phyloP scores from a whole-genome alignment of 1,284 basidiomycete species.

The Puccinia polysora region DNA sequence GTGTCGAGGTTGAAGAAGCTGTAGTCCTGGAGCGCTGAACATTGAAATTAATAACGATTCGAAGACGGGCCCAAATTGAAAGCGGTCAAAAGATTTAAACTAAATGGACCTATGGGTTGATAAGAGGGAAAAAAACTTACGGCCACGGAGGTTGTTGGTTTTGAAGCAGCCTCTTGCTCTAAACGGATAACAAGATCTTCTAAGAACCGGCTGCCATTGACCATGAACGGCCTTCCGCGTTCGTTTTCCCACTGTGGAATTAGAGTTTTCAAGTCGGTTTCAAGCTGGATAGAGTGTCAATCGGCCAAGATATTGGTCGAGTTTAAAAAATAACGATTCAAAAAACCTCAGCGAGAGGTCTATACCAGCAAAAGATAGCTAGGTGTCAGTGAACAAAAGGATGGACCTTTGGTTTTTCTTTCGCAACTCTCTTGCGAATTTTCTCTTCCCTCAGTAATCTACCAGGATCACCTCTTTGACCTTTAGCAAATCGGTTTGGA shows the following conservation, averaged over 20 bases:
- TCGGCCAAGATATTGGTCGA: too few relatives aligned
- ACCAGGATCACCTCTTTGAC: constrained; percentile 49
- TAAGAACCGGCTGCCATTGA: constrained; percentile 77
- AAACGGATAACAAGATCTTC: constrained; percentile 69
- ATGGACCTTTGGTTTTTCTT: constrained; percentile 84
- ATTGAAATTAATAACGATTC: neutral
- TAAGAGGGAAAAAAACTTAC: neutral
- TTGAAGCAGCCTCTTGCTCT: constrained; percentile 62
- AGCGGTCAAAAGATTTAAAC: neutral
- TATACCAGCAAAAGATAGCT: too few relatives aligned
- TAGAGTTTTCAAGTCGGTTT: constrained; percentile 72
- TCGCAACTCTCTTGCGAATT: constrained; percentile 89
- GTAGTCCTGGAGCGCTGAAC: constrained; percentile 3
- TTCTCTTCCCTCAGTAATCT: constrained; percentile 83
- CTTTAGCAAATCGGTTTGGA: constrained; percentile 42
- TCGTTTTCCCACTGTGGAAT: constrained; percentile 85
- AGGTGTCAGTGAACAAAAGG: neutral
- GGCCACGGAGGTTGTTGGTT: constrained; percentile 56
- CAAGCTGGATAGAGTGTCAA: too few relatives aligned
- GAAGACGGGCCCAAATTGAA: too few relatives aligned
- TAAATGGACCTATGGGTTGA: neutral
- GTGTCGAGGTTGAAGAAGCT: constrained; percentile 10
- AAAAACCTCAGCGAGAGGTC: too few relatives aligned
- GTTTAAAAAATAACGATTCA: too few relatives aligned
- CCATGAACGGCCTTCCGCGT: constrained; percentile 70